Evolutionary conservation across 805 yeast species (phyloP), one percentile per base, ranked within the genome.

Genomic region (Teunomyces lycoperdinae): DNA sequence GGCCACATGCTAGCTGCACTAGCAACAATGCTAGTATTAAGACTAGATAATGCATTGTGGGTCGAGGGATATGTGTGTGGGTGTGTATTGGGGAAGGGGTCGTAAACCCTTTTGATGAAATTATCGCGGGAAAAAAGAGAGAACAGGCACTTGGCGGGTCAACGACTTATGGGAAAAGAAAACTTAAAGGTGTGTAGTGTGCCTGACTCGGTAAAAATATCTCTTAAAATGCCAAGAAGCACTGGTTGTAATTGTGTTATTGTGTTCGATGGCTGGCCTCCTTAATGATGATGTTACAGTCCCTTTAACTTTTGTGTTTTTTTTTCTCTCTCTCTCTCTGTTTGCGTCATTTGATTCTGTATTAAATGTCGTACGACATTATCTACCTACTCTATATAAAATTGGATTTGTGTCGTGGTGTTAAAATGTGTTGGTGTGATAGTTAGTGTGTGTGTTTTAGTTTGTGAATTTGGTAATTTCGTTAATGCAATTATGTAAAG

Each of bases 1-100:
- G 45, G 1, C 56, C 56, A 14, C 28, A 10, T 5, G 49, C 50
- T 16, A 50, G 13, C 1, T 52, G n/a, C n/a, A 50, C 32, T 17
- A 45, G 8, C 8, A 51, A 10, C 40, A 32, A 9, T 32, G 10
- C 17, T 32, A 32, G 34, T 13, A 32, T 14, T 13, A 32, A 7
- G 9, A 32, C 13, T 32, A 7, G 34, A 32, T 9, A 5, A 9
- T 32, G 34, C 34, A 32, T 32, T 32, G 17, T 20, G 27, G n/a
- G 17, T 24, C n/a, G 9, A 7, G 7, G 26, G 14, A 9, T 16
- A n/a, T 14, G 39, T 35, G 28, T 17, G 39, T 11, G 39, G 17
- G 8, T 20, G 4, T 35, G 7, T 35, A 14, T 30, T 9, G 16
- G 39, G 45, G 38, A 27, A 20, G 35, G 34, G n/a, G 26, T 32